Base-by-base conservation (phyloP, 2,329 filamentous ascomycete genomes). In the Phyllosticta citrichinensis region DNA sequence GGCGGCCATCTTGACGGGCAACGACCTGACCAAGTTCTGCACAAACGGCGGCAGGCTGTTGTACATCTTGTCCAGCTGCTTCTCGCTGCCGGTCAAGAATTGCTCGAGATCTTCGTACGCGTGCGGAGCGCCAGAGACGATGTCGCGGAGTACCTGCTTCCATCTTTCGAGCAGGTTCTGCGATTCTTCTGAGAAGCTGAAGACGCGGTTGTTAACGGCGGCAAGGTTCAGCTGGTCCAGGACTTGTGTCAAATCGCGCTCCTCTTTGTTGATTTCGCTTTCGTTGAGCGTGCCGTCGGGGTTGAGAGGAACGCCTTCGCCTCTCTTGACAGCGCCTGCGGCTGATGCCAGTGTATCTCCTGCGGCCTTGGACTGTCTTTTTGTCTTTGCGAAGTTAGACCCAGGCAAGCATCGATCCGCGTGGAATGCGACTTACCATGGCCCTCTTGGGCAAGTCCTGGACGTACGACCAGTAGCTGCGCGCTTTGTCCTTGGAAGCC, bases 41-140 rank as follows among this genome's bases (percentile, higher is more conserved):
- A 97, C 78, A 65, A 89, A 89, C 0, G 80, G 79, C 0, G 93
- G 93, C 53, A 97, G 82, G 64, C 85, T 76, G 19, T 80, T 79
- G 68, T 84, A 87, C 63, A 85, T 83, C 65, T 82, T 81, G 68
- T 86, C 82, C 19, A 88, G 73, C 65, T 86, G 81, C n/a, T 78
- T 75, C 64, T 86, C 83, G n/a, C 82, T 83, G 60, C 84, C 83
- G 10, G 79, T 84, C 64, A 87, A 77, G 19, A 87, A 77, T 69
- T 81, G 83, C 67, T 87, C 85, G n/a, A 99, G 86, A 71, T 99
- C 94, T 69, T 88, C 82, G 73, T 95, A 96, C 2, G 94, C 94
- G 0, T 93, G 97, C 2, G 94, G 94, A 1, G 91, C 94, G 64
- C 94, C 94, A 71, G 91, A 92, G 68, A 94, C 84, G 17, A 97